Conservation (phyloP, 2,329 filamentous ascomycete genomes). For the Fusarium sororula region DNA sequence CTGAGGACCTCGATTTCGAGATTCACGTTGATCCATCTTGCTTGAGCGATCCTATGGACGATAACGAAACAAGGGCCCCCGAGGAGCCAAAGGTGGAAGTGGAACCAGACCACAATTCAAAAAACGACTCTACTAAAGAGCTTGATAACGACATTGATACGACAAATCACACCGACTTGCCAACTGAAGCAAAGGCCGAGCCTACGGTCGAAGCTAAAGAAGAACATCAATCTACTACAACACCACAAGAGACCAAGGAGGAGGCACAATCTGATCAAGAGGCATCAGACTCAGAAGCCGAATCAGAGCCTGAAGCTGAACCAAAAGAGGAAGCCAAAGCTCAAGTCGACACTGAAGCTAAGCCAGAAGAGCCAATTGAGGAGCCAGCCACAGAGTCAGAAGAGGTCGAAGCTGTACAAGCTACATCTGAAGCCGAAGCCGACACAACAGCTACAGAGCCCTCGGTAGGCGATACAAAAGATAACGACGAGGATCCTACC, state of each 20-base stretch:
- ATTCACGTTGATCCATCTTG: slow-evolving; percentile 60
- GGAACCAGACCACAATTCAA: slow-evolving; percentile 18
- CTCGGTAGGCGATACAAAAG: slow-evolving; percentile 16
- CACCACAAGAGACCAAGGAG: slow-evolving; percentile 8
- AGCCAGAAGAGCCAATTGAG: slow-evolving; percentile 2
- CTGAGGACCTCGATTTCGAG: slow-evolving; percentile 54
- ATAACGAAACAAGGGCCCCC: slow-evolving; percentile 40
- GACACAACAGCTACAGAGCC: neutral
- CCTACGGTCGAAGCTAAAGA: slow-evolving; percentile 14
- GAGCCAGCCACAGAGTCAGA: neutral
- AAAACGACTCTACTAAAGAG: slow-evolving; percentile 24
- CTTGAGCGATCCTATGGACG: slow-evolving; percentile 53
- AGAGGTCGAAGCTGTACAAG: neutral
- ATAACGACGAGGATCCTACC: slow-evolving; percentile 10
- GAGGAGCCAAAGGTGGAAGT: slow-evolving; percentile 33
- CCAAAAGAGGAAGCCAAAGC: neutral
- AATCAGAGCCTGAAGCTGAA: neutral
- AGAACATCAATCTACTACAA: slow-evolving; percentile 3
- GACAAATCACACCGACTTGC: slow-evolving; percentile 11
- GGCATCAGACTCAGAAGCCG: neutral
- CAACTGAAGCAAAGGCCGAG: slow-evolving; percentile 20
- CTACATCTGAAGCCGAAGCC: slow-evolving; percentile 2
- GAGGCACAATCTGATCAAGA: neutral
- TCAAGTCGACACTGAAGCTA: slow-evolving; percentile 1
- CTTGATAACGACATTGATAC: slow-evolving; percentile 13